Base-by-base conservation (phyloP, 371 early-diverging fungal genomes). In the Rhizopus sp. region DNA sequence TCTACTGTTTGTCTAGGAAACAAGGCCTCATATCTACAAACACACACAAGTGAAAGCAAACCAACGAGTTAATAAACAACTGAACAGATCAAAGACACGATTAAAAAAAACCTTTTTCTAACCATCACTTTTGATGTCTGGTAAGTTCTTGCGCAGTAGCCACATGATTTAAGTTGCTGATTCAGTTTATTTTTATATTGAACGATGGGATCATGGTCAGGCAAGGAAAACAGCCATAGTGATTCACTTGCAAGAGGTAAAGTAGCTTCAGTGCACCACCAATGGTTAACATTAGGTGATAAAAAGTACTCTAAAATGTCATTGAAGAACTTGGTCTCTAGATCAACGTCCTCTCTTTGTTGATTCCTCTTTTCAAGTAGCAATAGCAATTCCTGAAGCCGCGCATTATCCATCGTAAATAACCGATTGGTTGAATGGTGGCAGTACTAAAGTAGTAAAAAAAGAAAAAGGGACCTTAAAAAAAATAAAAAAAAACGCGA, bases 141-240 rank as follows among this genome's bases (percentile, higher is more conserved):
- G 45, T 75, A 80, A 5, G 53, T 39, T 30, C 63, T 63, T 1
- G 68, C 55, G 47, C 80, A 80, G 13, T 45, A 7, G 2, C 50
- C 62, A 42, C 80, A 80, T 7, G 49, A 39, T 3, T 34, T 56
- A 9, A 80, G 53, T 42, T 75, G 70, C 1, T 39, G 30, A 38
- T 69, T 56, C 2, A 80, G 64, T 46, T 66, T 69, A 12, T 63
- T 50, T 48, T 80, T 80, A 48, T 74, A 80, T 33, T 73, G 53
- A 17, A 53, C 46, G 12, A 80, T 72, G 16, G 69, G 64, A 4
- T 70, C 73, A 47, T 76, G 72, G 35, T 68, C 72, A 17, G 80
- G 77, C 7, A 76, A 49, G 16, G 80, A 79, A 40, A 79, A 79
- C 3, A 79, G 37, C 77, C 76, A 75, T 4, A 79, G 52, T 0